Conservation (phyloP, 2,329 filamentous ascomycete genomes). For the Furcasterigmium furcatum region DNA sequence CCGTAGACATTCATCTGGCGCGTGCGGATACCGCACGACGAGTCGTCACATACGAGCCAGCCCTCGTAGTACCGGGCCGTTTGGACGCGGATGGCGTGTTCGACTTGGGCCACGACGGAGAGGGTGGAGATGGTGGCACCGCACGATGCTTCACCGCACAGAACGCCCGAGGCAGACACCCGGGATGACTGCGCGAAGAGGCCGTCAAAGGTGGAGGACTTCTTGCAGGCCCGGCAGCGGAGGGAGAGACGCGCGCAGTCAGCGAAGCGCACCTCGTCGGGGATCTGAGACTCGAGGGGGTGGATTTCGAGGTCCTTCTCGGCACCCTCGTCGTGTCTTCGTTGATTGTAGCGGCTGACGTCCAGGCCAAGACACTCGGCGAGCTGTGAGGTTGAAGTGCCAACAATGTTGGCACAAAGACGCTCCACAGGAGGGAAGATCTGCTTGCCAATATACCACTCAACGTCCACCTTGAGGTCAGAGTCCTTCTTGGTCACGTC, state of each 20-base stretch:
- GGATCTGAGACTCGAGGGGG: constrained; percentile 90
- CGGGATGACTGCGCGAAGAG: constrained; percentile 55
- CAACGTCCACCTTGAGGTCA: constrained; percentile 80
- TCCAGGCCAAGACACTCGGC: constrained; percentile 94
- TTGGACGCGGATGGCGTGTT: constrained; percentile 75
- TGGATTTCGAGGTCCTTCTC: constrained; percentile 70
- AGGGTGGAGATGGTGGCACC: constrained; percentile 62
- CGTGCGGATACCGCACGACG: constrained; percentile 81
- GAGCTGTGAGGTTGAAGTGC: constrained; percentile 84
- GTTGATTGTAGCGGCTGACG: constrained; percentile 72
- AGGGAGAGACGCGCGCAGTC: constrained; percentile 74
- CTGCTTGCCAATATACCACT: constrained; percentile 97
- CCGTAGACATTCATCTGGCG: constrained; percentile 93
- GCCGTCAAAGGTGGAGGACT: constrained; percentile 71
- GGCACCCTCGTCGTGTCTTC: constrained; percentile 44
- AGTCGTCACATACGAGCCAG: constrained; percentile 87
- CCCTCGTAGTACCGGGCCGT: constrained; percentile 87
- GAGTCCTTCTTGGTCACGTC: constrained; percentile 79
- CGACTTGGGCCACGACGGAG: constrained; percentile 80
- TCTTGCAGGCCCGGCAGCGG: constrained; percentile 78
- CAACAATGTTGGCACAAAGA: constrained; percentile 91
- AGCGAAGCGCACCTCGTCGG: constrained; percentile 85
- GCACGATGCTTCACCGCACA: constrained; percentile 63
- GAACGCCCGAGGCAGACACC: constrained; percentile 71
- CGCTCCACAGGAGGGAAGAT: constrained; percentile 97